Evolutionary conservation across 768 basidiomycete species (phyloP).

Genomic region (Serendipita sp.): DNA sequence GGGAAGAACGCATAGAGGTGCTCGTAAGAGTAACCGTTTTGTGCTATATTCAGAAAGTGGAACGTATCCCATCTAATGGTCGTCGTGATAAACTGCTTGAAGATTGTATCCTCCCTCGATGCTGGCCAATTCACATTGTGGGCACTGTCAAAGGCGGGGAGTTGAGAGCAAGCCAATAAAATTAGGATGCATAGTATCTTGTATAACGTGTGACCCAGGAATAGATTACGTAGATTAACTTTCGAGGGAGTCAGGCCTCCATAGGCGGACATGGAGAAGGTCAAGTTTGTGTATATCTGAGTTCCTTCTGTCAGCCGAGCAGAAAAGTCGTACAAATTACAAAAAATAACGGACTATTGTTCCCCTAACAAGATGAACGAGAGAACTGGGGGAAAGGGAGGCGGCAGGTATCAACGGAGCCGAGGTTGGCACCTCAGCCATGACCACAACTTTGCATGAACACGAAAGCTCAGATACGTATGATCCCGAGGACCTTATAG

Average conservation of each 20-base stretch:
- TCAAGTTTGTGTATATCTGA: not conserved
- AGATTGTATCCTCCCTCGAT: not conserved
- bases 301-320: too few species aligned
- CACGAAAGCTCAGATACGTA: not conserved
- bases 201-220: not conserved
- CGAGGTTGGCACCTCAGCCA: not conserved
- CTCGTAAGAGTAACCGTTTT: constrained; percentile 45
- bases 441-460: not conserved
- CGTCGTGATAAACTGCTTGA: constrained; percentile 11
- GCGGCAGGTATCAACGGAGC: too few species aligned
- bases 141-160: not conserved
- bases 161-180: not conserved
- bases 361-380: too few species aligned
- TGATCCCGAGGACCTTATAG: not conserved
- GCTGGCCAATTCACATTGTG: not conserved
- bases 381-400: too few species aligned
- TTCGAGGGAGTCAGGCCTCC: not conserved
- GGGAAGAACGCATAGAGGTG: constrained; percentile 79
- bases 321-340: too few species aligned
- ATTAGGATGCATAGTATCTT: not conserved
- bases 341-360: not conserved
- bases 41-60: constrained; percentile 60
- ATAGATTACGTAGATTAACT: not conserved
- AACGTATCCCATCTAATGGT: constrained; percentile 78
- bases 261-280: too few species aligned